Conservation (phyloP, 148 eudicot genomes). For the Talinum fruticosum region DNA sequence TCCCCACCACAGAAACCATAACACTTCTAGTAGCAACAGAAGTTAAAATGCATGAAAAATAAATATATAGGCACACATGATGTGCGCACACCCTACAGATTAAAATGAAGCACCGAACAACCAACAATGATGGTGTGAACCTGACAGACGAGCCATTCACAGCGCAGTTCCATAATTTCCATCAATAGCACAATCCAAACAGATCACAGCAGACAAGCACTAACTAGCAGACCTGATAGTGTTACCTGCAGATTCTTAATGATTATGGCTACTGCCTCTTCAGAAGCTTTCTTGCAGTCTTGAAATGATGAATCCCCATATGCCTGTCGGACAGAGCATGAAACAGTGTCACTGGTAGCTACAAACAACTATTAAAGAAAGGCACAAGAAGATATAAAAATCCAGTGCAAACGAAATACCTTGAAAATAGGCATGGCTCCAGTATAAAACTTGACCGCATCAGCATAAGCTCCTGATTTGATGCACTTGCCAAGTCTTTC, state of each 20-base stretch:
- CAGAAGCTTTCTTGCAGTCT: conserved; percentile 93
- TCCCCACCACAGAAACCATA: neutral
- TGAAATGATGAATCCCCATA: conserved; percentile 92
- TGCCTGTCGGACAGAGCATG: conserved; percentile 42
- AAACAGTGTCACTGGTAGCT: neutral
- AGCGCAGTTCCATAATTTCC: neutral
- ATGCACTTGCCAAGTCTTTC: conserved; percentile 91
- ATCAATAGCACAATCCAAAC: neutral
- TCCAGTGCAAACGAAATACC: conserved; percentile 41
- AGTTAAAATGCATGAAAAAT: neutral
- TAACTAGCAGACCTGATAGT: neutral
- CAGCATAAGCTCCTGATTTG: conserved; percentile 93
- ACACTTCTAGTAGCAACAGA: conserved; percentile 10
- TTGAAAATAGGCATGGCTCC: conserved; percentile 99
- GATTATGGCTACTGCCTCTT: conserved; percentile 70
- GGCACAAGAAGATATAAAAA: conserved; percentile 10
- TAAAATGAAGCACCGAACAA: neutral
- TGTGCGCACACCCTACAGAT: neutral
- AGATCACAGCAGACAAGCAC: neutral
- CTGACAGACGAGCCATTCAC: neutral
- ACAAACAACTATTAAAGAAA: neutral
- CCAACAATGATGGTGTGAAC: neutral
- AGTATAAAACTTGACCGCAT: conserved; percentile 93
- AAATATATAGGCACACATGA: neutral
- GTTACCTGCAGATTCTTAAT: conserved; percentile 79